These are phyloP conservation scores for Croton laevigatus DNA, from an alignment of 441 rosid species.

Conservation along the genomic window DNA sequence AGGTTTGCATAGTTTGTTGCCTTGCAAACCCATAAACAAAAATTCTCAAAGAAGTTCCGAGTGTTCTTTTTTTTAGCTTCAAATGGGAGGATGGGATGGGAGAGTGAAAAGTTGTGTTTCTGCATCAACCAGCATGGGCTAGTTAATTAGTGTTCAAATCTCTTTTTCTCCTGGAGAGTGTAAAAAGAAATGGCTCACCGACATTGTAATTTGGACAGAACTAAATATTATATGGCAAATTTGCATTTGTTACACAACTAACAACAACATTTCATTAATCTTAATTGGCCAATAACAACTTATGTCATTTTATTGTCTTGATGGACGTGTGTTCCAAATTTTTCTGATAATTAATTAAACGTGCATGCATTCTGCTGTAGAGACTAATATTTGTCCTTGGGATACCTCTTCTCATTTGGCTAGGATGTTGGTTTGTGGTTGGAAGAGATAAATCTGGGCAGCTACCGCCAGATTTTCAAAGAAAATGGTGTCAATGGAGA, in stretches of 20 bases:
- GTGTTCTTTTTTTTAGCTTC: not conserved
- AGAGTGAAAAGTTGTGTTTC: not conserved
- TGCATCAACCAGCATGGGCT: not conserved
- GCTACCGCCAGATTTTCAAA: conserved; percentile 89
- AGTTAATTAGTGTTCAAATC: not conserved
- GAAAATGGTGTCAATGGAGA: conserved; percentile 96
- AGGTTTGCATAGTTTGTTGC: no score
- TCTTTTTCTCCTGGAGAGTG: not conserved
- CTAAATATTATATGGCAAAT: not conserved
- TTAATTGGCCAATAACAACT: not conserved
- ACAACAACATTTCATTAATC: not conserved
- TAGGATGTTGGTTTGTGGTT: conserved; percentile 99
- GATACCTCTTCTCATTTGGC: conserved; percentile 9
- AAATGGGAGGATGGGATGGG: conserved; percentile 3
- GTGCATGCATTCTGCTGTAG: not conserved
- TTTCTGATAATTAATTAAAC: not conserved
- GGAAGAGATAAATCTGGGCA: conserved; percentile 89
- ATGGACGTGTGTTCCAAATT: not conserved
- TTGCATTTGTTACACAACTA: not conserved
- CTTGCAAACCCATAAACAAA: no score
- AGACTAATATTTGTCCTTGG: not conserved
- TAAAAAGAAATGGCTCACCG: not conserved
- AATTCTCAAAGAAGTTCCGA: no score
- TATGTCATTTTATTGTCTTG: not conserved
- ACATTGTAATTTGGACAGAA: not conserved